These are phyloP conservation scores for Lepidium sativum DNA, from an alignment of 345 rosid species.

Conservation along the genomic window DNA sequence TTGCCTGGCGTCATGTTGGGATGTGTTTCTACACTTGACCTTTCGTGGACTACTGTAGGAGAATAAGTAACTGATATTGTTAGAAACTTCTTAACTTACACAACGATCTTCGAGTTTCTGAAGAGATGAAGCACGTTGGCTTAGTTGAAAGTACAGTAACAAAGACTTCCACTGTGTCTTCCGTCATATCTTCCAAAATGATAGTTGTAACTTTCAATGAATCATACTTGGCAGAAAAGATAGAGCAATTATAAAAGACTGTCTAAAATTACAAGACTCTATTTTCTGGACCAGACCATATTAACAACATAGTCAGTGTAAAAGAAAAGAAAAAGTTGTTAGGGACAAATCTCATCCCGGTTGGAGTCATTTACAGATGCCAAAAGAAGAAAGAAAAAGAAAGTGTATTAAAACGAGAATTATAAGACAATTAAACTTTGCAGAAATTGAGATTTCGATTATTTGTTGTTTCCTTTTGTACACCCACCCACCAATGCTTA, in stretches of 20 bases:
- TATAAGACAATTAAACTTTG: conserved; percentile 20
- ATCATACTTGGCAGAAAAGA: neutral
- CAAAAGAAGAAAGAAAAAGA: neutral
- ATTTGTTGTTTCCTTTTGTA: conserved; percentile 25
- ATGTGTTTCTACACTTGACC: neutral
- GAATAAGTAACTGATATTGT: neutral
- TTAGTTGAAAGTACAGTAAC: neutral
- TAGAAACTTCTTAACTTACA: neutral
- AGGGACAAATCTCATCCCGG: conserved; percentile 19
- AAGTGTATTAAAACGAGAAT: conserved; percentile 4
- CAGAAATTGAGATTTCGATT: conserved; percentile 21
- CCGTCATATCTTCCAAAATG: neutral
- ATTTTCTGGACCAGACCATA: neutral
- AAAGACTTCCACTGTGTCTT: neutral
- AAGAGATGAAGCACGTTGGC: neutral
- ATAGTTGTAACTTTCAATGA: neutral
- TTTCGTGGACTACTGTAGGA: neutral
- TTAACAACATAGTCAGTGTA: conserved; percentile 9
- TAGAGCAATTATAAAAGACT: neutral
- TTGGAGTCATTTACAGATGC: conserved; percentile 24
- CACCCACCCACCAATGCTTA: conserved; percentile 21
- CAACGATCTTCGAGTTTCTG: neutral
- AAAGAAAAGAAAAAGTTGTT: neutral
- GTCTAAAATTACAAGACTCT: conserved; percentile 10
- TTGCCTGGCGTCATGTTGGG: neutral